These are phyloP conservation scores for Plasmodium gaboni DNA, from an alignment of 169 alveolate species.

Conservation along the genomic window DNA sequence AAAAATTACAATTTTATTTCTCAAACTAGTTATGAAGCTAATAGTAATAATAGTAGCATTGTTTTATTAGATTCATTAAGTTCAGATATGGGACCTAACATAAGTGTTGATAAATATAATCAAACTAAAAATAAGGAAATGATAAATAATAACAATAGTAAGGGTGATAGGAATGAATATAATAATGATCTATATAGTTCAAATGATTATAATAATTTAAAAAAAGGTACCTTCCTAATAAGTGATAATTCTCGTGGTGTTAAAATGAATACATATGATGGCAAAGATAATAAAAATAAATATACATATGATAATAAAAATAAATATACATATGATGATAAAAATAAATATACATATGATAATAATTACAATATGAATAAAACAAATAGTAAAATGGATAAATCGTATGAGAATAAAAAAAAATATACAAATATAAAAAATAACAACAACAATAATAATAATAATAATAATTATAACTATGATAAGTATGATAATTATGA, in stretches of 20 bases:
- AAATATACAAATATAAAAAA: neutral
- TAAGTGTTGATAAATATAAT: slow-evolving; percentile 45
- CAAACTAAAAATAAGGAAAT: slow-evolving; percentile 3
- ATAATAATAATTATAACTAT: neutral
- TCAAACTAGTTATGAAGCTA: slow-evolving; percentile 76
- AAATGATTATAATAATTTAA: slow-evolving; percentile 30
- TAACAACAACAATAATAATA: neutral
- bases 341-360: neutral
- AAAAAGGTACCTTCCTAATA: neutral
- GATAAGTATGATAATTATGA: neutral
- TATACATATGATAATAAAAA: neutral
- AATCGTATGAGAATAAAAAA: neutral
- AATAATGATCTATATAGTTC: slow-evolving; percentile 24
- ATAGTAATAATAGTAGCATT: slow-evolving; percentile 54
- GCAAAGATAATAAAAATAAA: slow-evolving; percentile 5
- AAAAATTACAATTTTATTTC: slow-evolving; percentile 56
- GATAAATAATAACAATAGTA: slow-evolving; percentile 14
- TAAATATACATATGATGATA: slow-evolving; percentile 14
- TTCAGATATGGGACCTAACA: slow-evolving; percentile 38
- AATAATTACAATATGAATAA: neutral
- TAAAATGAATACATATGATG: neutral
- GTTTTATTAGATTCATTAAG: slow-evolving; percentile 39
- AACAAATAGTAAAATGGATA: neutral
- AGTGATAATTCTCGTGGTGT: neutral
- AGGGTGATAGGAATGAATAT: slow-evolving; percentile 1